phyloP scores from a whole-genome alignment of 2,329 filamentous ascomycete genomes.

The Hypoxylon sp. region DNA sequence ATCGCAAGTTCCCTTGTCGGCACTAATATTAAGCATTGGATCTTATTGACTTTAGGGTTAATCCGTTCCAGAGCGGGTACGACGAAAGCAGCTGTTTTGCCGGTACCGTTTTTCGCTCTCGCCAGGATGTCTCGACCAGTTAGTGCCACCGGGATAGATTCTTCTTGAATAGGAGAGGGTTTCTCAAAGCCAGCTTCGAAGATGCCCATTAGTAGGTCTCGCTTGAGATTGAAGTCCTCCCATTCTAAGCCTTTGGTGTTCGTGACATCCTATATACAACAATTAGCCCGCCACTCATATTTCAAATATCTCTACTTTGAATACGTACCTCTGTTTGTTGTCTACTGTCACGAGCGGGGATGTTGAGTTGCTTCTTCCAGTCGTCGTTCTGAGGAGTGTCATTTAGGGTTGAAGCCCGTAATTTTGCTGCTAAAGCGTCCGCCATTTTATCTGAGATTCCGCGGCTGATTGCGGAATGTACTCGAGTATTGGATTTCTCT shows the following conservation, averaged over 20 bases:
- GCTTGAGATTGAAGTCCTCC: conserved; percentile 95
- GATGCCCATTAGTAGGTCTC: conserved; percentile 97
- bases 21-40: conserved; percentile 95
- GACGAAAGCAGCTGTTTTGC: conserved; percentile 98
- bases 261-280: conserved; percentile 84
- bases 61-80: conserved; percentile 96
- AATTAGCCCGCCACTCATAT: conserved; percentile 28
- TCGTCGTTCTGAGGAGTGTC: conserved; percentile 70
- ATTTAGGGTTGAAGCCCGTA: conserved; percentile 60
- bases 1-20: conserved; percentile 97
- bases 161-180: conserved; percentile 98
- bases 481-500: conserved; percentile 16
- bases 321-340: conserved; percentile 82
- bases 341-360: conserved; percentile 81
- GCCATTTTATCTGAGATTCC: conserved; percentile 48
- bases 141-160: conserved; percentile 95
- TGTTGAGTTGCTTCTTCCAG: conserved; percentile 81
- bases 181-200: conserved; percentile 99
- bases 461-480: conserved; percentile 57
- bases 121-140: conserved; percentile 96
- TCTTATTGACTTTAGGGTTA: conserved; percentile 96
- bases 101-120: conserved; percentile 97
- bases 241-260: conserved; percentile 98
- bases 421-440: conserved; percentile 53
- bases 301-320: neutral